Evolutionary conservation across 164 flowering plant species (phyloP).

Genomic region (Malania oleifera): DNA sequence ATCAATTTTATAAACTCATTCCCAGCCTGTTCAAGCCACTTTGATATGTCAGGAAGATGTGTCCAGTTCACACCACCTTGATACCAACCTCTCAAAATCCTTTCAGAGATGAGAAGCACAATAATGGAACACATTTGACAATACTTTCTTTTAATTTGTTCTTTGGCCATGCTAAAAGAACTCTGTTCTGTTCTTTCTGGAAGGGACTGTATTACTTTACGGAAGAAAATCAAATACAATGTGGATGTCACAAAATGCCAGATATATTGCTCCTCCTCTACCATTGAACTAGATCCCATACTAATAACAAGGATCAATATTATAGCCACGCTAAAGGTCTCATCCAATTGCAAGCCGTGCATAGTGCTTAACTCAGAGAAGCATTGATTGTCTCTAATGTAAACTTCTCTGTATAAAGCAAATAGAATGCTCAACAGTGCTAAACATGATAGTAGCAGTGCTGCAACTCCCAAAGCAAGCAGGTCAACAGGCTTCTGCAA

Average conservation of each 20-base stretch:
- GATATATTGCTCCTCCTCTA: constrained; percentile 95
- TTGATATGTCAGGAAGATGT: constrained; percentile 87
- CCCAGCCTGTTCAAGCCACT: constrained; percentile 71
- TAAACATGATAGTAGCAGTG: constrained; percentile 60
- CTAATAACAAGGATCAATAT: constrained; percentile 47
- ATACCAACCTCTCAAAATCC: constrained; percentile 93
- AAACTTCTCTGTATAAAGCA: constrained; percentile 26
- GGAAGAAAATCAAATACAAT: constrained; percentile 55
- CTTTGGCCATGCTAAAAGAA: constrained; percentile 15
- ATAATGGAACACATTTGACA: constrained; percentile 28
- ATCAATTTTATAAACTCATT: constrained; percentile 28
- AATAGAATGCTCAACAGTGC: constrained; percentile 39
- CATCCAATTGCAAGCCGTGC: constrained; percentile 48
- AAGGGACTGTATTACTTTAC: constrained; percentile 36
- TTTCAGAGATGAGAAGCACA: constrained; percentile 61
- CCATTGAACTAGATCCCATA: constrained; percentile 95
- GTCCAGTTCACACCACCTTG: constrained; percentile 99
- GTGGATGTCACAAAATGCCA: constrained; percentile 82
- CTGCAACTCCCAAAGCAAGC: constrained; percentile 60
- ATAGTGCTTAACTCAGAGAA: constrained; percentile 5
- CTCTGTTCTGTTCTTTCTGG: constrained; percentile 9
- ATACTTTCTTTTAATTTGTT: constrained; percentile 13
- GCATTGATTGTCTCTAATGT: constrained; percentile 15
- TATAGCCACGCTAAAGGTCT: constrained; percentile 36
- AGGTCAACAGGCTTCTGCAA: constrained; percentile 72